These are phyloP conservation scores for Aurantiochytrium sp. DNA, from an alignment of 108 stramenopile genomes.

Conservation along the genomic window DNA sequence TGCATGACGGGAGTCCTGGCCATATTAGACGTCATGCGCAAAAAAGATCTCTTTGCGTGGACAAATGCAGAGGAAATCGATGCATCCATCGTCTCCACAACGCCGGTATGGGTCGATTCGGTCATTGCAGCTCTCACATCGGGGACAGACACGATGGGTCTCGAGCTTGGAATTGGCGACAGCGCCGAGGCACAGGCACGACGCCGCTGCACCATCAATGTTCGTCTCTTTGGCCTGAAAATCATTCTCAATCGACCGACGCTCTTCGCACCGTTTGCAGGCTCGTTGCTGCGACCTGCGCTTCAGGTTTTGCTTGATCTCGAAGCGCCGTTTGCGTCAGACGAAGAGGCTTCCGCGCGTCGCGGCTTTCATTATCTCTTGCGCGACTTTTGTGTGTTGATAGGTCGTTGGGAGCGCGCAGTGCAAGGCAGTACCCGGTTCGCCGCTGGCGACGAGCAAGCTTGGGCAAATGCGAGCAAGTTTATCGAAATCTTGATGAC, in stretches of 20 bases:
- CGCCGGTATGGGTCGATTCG: background rate
- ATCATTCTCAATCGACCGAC: background rate
- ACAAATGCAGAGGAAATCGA: background rate
- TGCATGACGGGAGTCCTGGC: background rate
- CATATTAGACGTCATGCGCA: background rate
- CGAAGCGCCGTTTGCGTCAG: background rate
- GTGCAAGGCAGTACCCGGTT: background rate
- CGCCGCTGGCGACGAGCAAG: background rate
- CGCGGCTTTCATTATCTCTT: background rate
- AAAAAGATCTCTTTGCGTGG: background rate
- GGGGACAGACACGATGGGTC: background rate
- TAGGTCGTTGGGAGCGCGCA: background rate
- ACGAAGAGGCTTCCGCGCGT: background rate
- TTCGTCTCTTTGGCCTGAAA: background rate
- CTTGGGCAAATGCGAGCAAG: background rate
- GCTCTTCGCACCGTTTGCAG: background rate
- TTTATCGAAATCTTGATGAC: background rate
- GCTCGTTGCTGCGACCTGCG: background rate
- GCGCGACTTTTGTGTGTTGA: background rate
- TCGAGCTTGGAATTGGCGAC: background rate
- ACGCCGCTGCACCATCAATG: background rate
- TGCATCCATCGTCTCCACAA: background rate
- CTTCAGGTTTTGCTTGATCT: background rate
- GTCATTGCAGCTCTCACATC: background rate
- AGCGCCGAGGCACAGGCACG: background rate